Base-by-base conservation (phyloP, 805 yeast genomes). In the Metahyphopichia silvanorum region DNA sequence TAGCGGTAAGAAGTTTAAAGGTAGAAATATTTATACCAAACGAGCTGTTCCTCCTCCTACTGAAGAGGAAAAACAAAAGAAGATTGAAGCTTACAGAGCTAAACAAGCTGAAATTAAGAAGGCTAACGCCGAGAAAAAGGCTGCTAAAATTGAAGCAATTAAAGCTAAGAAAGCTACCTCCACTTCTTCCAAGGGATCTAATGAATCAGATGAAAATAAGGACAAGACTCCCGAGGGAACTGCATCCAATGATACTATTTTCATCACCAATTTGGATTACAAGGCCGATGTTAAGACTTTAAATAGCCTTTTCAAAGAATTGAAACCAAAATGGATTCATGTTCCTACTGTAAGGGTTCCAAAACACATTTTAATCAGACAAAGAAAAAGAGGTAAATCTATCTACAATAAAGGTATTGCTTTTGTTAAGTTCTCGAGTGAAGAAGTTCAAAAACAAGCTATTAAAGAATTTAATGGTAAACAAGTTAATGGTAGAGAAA, bases 401-500 rank as follows among this genome's bases (percentile, higher is more conserved):
- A 60, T 76, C 34, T 70, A 62, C 48, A 76, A 76, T 48, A 76
- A 74, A 50, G 88, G 88, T 26, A 76, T 75, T 55, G 85, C 82
- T 4, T 76, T 82, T 51, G 75, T 79, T 42, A 74, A 73, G 42
- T 77, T 81, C 43, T 67, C 75, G 31, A 61, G 70, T 37, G 76
- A 79, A 43, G 83, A 74, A 31, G 69, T 70, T 27, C 95, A 86
- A 49, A 60, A 72, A 49, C 63, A 68, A 53, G 96, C 95, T n/a
- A 76, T 86, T 39, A 77, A 69, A 22, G 75, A 77, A 49, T 79
- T 79, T 57, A 72, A 82, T 42, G 94, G 87, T 33, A 70, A 69
- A 49, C 72, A 69, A 32, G 62, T 82, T 45, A 76, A 76, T 39
- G 95, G 83, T 31, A 75, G 85, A 55, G 69, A 67, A 31, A 62